These are phyloP conservation scores for Colletotrichum neosansevieriae DNA, from an alignment of 2,329 filamentous ascomycete genomes.

Conservation along the genomic window DNA sequence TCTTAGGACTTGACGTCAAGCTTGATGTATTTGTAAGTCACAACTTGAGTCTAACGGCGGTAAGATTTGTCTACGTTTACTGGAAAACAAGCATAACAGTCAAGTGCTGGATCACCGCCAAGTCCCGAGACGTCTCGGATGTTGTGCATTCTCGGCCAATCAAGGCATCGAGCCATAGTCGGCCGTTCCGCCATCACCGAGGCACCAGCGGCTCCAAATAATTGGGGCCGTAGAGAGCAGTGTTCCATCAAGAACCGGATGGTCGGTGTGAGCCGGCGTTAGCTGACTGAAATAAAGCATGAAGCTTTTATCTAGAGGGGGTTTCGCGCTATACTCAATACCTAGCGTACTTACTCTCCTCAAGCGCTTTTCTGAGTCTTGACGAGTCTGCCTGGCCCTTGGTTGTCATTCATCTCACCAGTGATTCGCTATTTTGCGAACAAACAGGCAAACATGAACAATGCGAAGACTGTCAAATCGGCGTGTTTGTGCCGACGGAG, in stretches of 20 bases:
- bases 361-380: no score
- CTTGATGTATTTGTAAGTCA: no score
- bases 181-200: neutral
- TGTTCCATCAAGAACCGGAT: neutral
- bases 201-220: neutral
- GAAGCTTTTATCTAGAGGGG: neutral
- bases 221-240: neutral
- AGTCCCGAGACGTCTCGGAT: constrained; percentile 47
- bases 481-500: constrained; percentile 62
- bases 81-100: neutral
- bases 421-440: no score
- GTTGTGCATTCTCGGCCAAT: constrained; percentile 45
- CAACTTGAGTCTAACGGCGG: no score
- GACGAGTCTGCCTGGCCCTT: no score
- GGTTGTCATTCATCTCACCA: no score
- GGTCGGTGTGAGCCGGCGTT: neutral
- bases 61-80: no score
- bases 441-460: constrained; percentile 28
- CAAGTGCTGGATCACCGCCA: neutral
- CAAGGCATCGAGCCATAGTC: constrained; percentile 37
- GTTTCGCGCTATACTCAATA: no score
- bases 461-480: constrained; percentile 54
- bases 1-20: no score
- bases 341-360: no score
- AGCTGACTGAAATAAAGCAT: neutral